Evolutionary conservation across 345 rosid genomes (phyloP), one percentile per base, ranked within the genome.

Genomic region (Brassica cretica): DNA sequence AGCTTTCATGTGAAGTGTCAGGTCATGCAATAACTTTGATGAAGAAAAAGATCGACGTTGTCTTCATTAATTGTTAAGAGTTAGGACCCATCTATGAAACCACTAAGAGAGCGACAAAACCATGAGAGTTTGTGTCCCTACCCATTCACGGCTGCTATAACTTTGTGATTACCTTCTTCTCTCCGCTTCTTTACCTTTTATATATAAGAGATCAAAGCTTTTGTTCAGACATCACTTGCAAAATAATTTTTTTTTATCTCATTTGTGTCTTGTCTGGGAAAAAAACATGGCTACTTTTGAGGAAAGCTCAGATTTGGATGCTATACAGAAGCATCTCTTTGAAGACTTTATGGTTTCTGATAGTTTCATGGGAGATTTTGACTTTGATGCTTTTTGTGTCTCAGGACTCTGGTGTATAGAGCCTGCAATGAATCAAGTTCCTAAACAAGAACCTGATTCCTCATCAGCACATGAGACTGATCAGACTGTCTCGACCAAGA

Each of bases 331-430:
- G 16, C 82, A 88, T 68, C 88, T 88, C 19, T 80, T 88, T 2
- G 92, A 80, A 27, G 96, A 91, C 63, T 83, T 87, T 15, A n/a
- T 74, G 64, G 80, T 86, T 18, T 33, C 78, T 2, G 91, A 90
- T 58, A 76, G 73, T 59, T 83, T 85, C 71, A 72, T 85, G 55
- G 60, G 66, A 66, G 71, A 74, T 58, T 76, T 86, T 41, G 83
- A 74, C 78, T 84, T 84, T 44, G 56, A 49, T 69, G 78, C 73
- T 74, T 71, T 83, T 63, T 16, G 21, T 27, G 19, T 66, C 44
- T 68, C 85, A 32, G 75, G 65, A n/a, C 78, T 83, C 51, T 82
- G 35, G 68, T 74, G 85, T 15, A 19, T 83, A 68, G 83, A 83
- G 60, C 66, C 84, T 2, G 78, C 80, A 58, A 24, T 80, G 62